Evolutionary conservation across 768 basidiomycete genomes (phyloP).

Genomic region (Naematelia encephala): DNA sequence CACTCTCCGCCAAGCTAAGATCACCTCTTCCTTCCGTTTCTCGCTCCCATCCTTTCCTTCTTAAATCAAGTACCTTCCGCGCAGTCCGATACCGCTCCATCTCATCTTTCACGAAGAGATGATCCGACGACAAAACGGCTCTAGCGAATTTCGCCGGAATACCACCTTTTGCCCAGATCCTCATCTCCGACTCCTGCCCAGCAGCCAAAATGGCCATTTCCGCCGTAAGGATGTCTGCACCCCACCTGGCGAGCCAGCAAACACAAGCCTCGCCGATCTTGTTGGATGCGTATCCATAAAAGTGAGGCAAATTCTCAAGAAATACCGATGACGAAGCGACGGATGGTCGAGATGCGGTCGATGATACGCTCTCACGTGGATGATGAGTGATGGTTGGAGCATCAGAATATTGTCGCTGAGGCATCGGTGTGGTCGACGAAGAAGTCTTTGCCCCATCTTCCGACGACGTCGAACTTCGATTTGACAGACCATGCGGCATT

Average conservation of each 20-base stretch:
- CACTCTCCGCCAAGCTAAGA: slow-evolving; percentile 9
- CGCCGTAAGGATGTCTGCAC: slow-evolving; percentile 71
- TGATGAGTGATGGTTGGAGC: background rate
- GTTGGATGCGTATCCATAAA: slow-evolving; percentile 83
- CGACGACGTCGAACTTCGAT: background rate
- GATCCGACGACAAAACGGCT: slow-evolving; percentile 70
- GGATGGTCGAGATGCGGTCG: background rate
- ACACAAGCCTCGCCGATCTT: slow-evolving; percentile 87
- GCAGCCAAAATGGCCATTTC: slow-evolving; percentile 46
- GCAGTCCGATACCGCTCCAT: slow-evolving; percentile 77
- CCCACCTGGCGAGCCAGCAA: slow-evolving; percentile 87
- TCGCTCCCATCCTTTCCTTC: slow-evolving; percentile 31
- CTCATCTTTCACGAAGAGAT: slow-evolving; percentile 74
- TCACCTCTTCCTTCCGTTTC: slow-evolving; percentile 27
- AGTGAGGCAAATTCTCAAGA: slow-evolving; percentile 50
- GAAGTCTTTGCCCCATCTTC: slow-evolving; percentile 1
- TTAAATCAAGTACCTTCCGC: slow-evolving; percentile 67
- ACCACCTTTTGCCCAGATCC: slow-evolving; percentile 73
- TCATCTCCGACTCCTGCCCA: background rate
- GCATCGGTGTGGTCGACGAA: background rate
- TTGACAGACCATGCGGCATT: background rate
- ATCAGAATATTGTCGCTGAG: background rate
- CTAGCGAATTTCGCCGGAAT: slow-evolving; percentile 70
- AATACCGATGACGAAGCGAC: background rate
- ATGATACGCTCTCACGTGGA: background rate